Conservation (phyloP, 176 grass and related monocot genomes). For the Luzula sylvatica region DNA sequence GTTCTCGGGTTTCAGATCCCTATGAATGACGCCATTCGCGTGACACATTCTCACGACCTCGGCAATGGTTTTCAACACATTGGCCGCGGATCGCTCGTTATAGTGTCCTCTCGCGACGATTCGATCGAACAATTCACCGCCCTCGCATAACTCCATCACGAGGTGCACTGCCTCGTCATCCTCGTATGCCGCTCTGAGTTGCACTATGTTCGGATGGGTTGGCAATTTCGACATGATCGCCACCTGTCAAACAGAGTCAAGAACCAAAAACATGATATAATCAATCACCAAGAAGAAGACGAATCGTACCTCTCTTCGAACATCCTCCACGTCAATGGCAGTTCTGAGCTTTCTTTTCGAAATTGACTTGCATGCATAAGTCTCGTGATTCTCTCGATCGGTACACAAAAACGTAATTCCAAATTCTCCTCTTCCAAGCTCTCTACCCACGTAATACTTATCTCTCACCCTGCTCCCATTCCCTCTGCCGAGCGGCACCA, state of each 20-base stretch:
- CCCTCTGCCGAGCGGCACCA: constrained; percentile 49
- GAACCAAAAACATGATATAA: too few species aligned
- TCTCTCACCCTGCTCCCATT: constrained; percentile 33
- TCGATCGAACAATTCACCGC: constrained; percentile 69
- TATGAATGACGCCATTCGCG: constrained; percentile 68
- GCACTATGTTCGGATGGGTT: constrained; percentile 50
- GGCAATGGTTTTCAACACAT: constrained; percentile 28
- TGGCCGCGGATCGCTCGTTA: constrained; percentile 57
- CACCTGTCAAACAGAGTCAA: constrained; percentile 10
- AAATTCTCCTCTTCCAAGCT: constrained; percentile 61
- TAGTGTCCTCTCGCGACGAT: constrained; percentile 60
- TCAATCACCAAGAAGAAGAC: too few species aligned
- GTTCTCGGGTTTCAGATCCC: constrained; percentile 93
- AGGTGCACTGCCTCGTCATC: constrained; percentile 64
- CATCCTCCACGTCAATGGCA: constrained; percentile 58
- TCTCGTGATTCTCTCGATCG: constrained; percentile 40
- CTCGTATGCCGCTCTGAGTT: constrained; percentile 44
- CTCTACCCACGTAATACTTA: constrained; percentile 43
- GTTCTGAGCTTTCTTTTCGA: constrained; percentile 34
- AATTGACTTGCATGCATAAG: constrained; percentile 59
- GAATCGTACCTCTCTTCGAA: constrained; percentile 32
- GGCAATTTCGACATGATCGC: constrained; percentile 66
- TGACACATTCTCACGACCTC: constrained; percentile 60
- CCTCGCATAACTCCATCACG: constrained; percentile 80
- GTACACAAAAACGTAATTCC: constrained; percentile 53